phyloP scores from a whole-genome alignment of 108 stramenopile species.

The Skeletonema tropicum region DNA sequence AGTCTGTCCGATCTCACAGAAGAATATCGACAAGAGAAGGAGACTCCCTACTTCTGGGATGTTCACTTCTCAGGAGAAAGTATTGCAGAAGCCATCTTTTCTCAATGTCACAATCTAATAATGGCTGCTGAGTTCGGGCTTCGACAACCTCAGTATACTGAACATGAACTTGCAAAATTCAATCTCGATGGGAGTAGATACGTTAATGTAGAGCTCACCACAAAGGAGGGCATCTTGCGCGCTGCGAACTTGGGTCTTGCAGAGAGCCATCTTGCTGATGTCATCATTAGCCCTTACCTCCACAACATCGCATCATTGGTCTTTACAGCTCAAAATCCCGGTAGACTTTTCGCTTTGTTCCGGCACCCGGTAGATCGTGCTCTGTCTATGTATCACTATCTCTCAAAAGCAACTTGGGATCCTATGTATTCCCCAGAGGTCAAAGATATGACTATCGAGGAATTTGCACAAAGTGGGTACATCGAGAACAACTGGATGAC shows the following conservation, averaged over 20 bases:
- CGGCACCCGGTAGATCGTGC: slow-evolving; percentile 59
- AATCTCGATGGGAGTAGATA: slow-evolving; percentile 37
- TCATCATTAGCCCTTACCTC: slow-evolving; percentile 43
- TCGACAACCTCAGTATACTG: slow-evolving; percentile 39
- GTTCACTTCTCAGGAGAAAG: slow-evolving; percentile 55
- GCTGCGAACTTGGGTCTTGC: slow-evolving; percentile 48
- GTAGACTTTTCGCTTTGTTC: slow-evolving; percentile 50
- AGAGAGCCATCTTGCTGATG: slow-evolving; percentile 38
- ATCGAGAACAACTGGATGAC: slow-evolving; percentile 69
- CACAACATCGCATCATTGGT: slow-evolving; percentile 32
- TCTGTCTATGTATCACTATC: slow-evolving; percentile 50
- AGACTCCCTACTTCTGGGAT: slow-evolving; percentile 61
- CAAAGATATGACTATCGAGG: slow-evolving; percentile 43
- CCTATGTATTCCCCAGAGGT: slow-evolving; percentile 46
- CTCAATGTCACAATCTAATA: slow-evolving; percentile 36
- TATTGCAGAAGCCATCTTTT: slow-evolving; percentile 45
- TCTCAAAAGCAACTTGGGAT: slow-evolving; percentile 46
- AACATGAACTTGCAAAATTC: slow-evolving; percentile 40
- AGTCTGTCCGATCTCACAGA: slow-evolving; percentile 26
- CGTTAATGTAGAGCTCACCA: slow-evolving; percentile 56
- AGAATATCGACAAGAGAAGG: slow-evolving; percentile 22
- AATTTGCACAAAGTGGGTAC: slow-evolving; percentile 47
- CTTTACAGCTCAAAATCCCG: slow-evolving; percentile 22
- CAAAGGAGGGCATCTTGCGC: slow-evolving; percentile 39
- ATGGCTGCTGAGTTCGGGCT: slow-evolving; percentile 48